Percentiles rank a stretch among this genome's conserved stretches.
Evolutionary conservation across 2,329 filamentous ascomycete species (phyloP).

Genomic region (Colletotrichum neosansevieriae): DNA sequence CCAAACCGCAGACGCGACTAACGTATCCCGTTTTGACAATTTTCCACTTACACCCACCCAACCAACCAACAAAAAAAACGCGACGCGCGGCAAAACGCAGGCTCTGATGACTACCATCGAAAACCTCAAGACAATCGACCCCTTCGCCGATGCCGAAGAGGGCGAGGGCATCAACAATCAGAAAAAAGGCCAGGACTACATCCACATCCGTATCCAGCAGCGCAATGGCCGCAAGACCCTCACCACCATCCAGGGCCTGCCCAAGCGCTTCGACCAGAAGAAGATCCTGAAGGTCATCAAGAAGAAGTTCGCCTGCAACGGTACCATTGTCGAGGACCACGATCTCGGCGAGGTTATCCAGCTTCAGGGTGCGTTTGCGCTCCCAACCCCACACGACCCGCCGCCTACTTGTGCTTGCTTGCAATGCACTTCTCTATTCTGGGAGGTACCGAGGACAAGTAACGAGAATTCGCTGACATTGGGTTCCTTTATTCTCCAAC

Average conservation of each 20-base stretch:
- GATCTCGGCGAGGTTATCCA: constrained; percentile 42
- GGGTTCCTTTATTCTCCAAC: background rate
- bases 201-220: constrained; percentile 43
- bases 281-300: constrained; percentile 99
- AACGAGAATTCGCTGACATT: background rate
- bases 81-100: constrained; percentile 22
- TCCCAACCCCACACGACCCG: background rate
- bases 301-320: constrained; percentile 74
- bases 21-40: background rate
- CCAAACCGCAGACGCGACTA: background rate
- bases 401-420: too few species aligned
- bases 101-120: constrained; percentile 43
- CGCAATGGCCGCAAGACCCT: constrained; percentile 92
- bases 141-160: constrained; percentile 43
- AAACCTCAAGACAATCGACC: constrained; percentile 43
- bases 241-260: constrained; percentile 98
- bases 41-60: background rate
- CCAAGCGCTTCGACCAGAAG: constrained; percentile 99
- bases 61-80: background rate
- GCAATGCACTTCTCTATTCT: too few species aligned
- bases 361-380: constrained; percentile 36
- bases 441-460: too few species aligned
- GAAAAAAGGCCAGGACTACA: constrained; percentile 42
- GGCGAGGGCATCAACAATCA: constrained; percentile 39
- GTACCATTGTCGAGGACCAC: constrained; percentile 41